phyloP scores from a whole-genome alignment of 768 basidiomycete genomes.

The Suillus hirtellus region DNA sequence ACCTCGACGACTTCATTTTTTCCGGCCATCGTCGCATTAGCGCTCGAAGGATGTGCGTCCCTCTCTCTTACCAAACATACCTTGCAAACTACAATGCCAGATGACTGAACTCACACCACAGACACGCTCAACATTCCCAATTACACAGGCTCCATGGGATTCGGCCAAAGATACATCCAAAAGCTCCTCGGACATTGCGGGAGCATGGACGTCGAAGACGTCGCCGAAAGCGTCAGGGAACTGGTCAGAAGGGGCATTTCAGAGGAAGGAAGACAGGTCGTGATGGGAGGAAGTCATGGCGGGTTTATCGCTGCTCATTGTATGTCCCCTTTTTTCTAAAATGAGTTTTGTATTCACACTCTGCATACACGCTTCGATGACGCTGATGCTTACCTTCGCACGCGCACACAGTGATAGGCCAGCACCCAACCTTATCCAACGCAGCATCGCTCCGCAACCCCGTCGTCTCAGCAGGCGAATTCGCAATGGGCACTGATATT shows the following conservation, averaged over 20 bases:
- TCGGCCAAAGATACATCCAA: slow-evolving; percentile 57
- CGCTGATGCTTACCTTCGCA: not conserved
- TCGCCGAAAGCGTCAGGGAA: slow-evolving; percentile 52
- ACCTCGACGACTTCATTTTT: slow-evolving; percentile 49
- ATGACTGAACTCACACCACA: slow-evolving; percentile 21
- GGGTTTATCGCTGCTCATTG: slow-evolving; percentile 63
- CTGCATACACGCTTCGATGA: not conserved
- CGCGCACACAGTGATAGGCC: slow-evolving; percentile 52
- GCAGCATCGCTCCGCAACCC: slow-evolving; percentile 69
- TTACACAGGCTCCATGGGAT: slow-evolving; percentile 70
- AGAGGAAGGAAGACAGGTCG: slow-evolving; percentile 49
- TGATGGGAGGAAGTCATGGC: slow-evolving; percentile 70
- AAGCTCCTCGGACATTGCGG: slow-evolving; percentile 61
- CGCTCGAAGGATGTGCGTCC: slow-evolving; percentile 62
- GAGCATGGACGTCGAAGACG: slow-evolving; percentile 64
- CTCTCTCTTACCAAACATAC: not conserved
- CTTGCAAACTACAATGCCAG: not conserved
- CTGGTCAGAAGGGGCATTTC: slow-evolving; percentile 53
- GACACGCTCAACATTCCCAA: slow-evolving; percentile 63
- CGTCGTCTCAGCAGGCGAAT: slow-evolving; percentile 61
- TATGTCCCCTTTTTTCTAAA: not conserved
- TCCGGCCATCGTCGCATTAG: slow-evolving; percentile 44
- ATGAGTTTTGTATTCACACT: not conserved
- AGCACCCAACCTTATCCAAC: slow-evolving; percentile 60
- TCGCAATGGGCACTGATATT: slow-evolving; percentile 56